phyloP scores from a whole-genome alignment of 768 basidiomycete genomes.

The Mycena metata region DNA sequence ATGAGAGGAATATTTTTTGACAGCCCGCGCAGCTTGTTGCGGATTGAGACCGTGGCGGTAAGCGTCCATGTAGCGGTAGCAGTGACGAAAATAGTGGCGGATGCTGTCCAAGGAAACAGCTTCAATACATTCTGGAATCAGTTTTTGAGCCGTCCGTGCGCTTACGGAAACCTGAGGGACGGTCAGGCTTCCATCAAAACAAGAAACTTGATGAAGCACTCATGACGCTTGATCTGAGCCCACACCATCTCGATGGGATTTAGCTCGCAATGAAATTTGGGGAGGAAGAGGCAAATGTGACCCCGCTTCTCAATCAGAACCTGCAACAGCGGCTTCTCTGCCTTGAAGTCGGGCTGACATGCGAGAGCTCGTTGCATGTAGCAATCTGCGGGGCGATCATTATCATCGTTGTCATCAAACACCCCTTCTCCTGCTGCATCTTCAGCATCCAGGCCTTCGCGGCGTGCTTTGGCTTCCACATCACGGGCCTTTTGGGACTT shows the following conservation, averaged over 20 bases:
- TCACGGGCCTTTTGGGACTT: too few species aligned
- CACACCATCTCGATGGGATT: conserved; percentile 48
- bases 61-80: conserved; percentile 40
- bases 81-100: conserved; percentile 39
- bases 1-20: conserved; percentile 46
- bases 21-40: conserved; percentile 43
- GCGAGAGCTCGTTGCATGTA: conserved; percentile 41
- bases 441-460: conserved; percentile 28
- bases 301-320: conserved; percentile 40
- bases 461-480: conserved; percentile 34
- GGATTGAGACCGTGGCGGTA: conserved; percentile 43
- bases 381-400: conserved; percentile 26
- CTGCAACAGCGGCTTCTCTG: conserved; percentile 41
- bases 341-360: conserved; percentile 39
- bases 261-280: conserved; percentile 27
- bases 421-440: conserved; percentile 22
- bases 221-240: conserved; percentile 42
- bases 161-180: conserved; percentile 38
- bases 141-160: conserved; percentile 40
- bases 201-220: conserved; percentile 31
- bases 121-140: conserved; percentile 43
- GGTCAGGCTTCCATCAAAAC: conserved; percentile 25
- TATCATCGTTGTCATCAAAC: conserved; percentile 33
- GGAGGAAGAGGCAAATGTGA: conserved; percentile 39
- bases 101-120: conserved; percentile 36